Evolutionary conservation across 2,329 filamentous ascomycete genomes (phyloP).

Genomic region (Waltergamsia citrina): DNA sequence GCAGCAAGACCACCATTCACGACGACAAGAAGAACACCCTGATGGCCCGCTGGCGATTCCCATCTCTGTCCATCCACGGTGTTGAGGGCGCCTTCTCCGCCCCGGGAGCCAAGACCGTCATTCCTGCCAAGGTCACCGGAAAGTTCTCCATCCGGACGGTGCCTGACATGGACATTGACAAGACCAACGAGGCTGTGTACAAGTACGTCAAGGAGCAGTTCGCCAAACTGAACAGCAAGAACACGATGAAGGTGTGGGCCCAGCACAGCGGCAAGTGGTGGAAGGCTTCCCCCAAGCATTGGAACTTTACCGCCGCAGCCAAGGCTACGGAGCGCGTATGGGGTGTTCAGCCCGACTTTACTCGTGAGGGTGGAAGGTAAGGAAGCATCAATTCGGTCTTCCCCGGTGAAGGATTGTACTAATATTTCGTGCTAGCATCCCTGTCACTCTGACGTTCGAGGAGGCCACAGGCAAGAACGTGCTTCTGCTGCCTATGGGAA

Average conservation of each 20-base stretch:
- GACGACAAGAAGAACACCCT: constrained; percentile 84
- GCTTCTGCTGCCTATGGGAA: constrained; percentile 90
- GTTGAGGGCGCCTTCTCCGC: constrained; percentile 91
- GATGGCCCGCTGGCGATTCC: constrained; percentile 94
- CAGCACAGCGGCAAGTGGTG: constrained; percentile 98
- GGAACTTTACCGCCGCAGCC: constrained; percentile 91
- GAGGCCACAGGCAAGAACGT: constrained; percentile 98
- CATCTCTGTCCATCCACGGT: constrained; percentile 88
- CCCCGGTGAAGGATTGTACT: constrained; percentile 8
- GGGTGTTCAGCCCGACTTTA: constrained; percentile 88
- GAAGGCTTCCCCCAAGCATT: constrained; percentile 95
- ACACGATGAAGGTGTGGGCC: constrained; percentile 70
- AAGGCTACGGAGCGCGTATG: constrained; percentile 97
- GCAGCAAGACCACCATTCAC: constrained; percentile 79
- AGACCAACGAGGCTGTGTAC: constrained; percentile 78
- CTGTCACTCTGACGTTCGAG: constrained; percentile 94
- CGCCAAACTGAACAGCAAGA: constrained; percentile 83
- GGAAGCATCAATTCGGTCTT: constrained; percentile 12
- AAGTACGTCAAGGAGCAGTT: constrained; percentile 79
- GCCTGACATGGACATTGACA: constrained; percentile 89
- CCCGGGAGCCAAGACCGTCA: constrained; percentile 94
- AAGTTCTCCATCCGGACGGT: constrained; percentile 99
- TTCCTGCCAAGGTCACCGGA: constrained; percentile 92
- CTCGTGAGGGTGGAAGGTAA: constrained; percentile 84
- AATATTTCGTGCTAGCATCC: constrained; percentile 54